Percentiles rank a stretch among this genome's conserved stretches.
phyloP scores from a whole-genome alignment of 2,329 filamentous ascomycete genomes.

The Fusarium succisae region DNA sequence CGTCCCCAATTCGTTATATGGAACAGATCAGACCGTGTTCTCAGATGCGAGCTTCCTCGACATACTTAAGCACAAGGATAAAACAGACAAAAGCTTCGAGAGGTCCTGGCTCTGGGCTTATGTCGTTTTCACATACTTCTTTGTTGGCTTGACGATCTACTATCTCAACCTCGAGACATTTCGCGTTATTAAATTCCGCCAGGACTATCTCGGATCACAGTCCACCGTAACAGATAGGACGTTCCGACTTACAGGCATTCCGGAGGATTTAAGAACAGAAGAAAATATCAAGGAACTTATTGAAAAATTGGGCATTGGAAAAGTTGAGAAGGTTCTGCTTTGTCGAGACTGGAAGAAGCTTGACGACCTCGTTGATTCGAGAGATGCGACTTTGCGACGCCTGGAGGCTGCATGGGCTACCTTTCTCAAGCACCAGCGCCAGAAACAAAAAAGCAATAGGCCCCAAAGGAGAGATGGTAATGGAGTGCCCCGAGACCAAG shows the following conservation, averaged over 20 bases:
- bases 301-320: slow-evolving; percentile 87
- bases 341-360: slow-evolving; percentile 88
- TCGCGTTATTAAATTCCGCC: slow-evolving; percentile 84
- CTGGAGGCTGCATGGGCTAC: slow-evolving; percentile 87
- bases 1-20: not conserved
- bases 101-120: slow-evolving; percentile 85
- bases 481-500: slow-evolving; percentile 42
- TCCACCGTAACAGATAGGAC: slow-evolving; percentile 96
- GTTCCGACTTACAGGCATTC: slow-evolving; percentile 90
- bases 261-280: slow-evolving; percentile 79
- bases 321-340: slow-evolving; percentile 86
- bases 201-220: slow-evolving; percentile 92
- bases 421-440: slow-evolving; percentile 53
- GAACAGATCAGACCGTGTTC: slow-evolving; percentile 22
- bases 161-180: slow-evolving; percentile 85
- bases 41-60: slow-evolving; percentile 23
- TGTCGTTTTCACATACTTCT: slow-evolving; percentile 92
- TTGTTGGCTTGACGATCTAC: slow-evolving; percentile 83
- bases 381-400: slow-evolving; percentile 72
- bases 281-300: slow-evolving; percentile 85
- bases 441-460: not conserved
- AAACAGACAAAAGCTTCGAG: slow-evolving; percentile 49
- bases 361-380: slow-evolving; percentile 76
- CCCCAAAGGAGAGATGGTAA: not conserved
- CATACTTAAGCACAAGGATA: slow-evolving; percentile 43